These are phyloP conservation scores for Aspergillus alliaceus DNA, from an alignment of 2,329 filamentous ascomycete genomes.

Conservation along the genomic window DNA sequence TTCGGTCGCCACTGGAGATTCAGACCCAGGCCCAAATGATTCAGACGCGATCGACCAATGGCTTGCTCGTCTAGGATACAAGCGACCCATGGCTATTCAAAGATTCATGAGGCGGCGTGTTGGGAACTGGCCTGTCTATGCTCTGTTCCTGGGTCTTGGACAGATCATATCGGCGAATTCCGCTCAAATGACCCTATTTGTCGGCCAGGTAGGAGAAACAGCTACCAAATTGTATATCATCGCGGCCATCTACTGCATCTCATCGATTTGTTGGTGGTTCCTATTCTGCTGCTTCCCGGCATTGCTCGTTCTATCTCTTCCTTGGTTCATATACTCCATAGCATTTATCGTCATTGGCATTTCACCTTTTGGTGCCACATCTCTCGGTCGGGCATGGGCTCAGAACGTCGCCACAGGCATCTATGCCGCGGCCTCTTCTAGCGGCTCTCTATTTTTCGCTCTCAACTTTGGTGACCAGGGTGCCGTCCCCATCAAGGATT, in stretches of 20 bases:
- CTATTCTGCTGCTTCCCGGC: constrained; percentile 60
- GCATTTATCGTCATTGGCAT: constrained; percentile 65
- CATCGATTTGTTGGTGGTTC: constrained; percentile 63
- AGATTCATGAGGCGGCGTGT: constrained; percentile 58
- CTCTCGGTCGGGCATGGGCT: constrained; percentile 50
- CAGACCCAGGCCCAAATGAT: constrained; percentile 32
- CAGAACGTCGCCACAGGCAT: constrained; percentile 62
- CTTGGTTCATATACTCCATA: constrained; percentile 63
- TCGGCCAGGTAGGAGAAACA: constrained; percentile 61
- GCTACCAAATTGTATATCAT: constrained; percentile 61
- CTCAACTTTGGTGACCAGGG: constrained; percentile 67
- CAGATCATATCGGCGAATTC: constrained; percentile 67
- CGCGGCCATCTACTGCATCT: constrained; percentile 58
- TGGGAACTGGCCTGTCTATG: constrained; percentile 64
- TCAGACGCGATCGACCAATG: constrained; percentile 52
- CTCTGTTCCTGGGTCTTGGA: constrained; percentile 60
- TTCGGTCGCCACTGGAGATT: constrained; percentile 21
- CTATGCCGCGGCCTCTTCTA: constrained; percentile 63
- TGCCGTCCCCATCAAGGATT: constrained; percentile 61
- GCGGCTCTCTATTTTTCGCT: constrained; percentile 65
- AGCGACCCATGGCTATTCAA: constrained; percentile 55
- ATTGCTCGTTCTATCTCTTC: constrained; percentile 57
- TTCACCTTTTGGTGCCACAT: constrained; percentile 53
- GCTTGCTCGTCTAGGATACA: constrained; percentile 55
- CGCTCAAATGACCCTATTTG: constrained; percentile 68